Conservation (phyloP, 108 stramenopile species). For the Seminavis robusta region DNA sequence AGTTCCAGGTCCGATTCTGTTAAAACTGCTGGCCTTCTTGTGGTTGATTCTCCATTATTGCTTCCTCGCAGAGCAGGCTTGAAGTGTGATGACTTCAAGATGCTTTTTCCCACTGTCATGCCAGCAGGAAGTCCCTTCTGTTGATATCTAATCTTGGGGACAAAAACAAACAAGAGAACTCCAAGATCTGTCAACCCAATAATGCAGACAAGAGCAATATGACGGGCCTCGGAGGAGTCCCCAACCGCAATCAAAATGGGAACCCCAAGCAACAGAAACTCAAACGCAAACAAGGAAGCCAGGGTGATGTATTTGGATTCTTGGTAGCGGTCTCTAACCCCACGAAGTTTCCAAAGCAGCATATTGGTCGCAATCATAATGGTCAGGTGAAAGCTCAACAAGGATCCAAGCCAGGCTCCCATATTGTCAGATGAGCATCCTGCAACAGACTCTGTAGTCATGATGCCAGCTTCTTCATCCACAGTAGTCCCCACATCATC, state of each 20-base stretch:
- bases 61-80: slow-evolving; percentile 4
- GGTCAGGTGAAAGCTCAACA: slow-evolving; percentile 23
- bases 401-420: slow-evolving; percentile 23
- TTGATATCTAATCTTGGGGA: slow-evolving; percentile 38
- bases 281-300: slow-evolving; percentile 35
- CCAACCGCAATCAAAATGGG: slow-evolving; percentile 39
- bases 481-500: not conserved
- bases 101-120: slow-evolving; percentile 18
- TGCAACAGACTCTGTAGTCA: slow-evolving; percentile 33
- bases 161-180: slow-evolving; percentile 29
- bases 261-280: slow-evolving; percentile 40
- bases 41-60: too few relatives aligned
- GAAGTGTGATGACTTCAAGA: slow-evolving; percentile 5
- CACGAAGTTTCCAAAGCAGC: slow-evolving; percentile 30
- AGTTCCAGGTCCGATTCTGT: too few relatives aligned
- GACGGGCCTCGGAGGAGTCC: slow-evolving; percentile 21
- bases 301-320: slow-evolving; percentile 43
- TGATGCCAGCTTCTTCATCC: slow-evolving; percentile 28
- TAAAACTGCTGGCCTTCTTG: too few relatives aligned
- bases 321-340: slow-evolving; percentile 38
- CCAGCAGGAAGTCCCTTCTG: slow-evolving; percentile 30
- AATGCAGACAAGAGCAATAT: slow-evolving; percentile 27
- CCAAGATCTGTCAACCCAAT: slow-evolving; percentile 34
- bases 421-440: slow-evolving; percentile 13
- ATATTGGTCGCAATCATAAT: slow-evolving; percentile 33